Base-by-base conservation (phyloP, 73 alveolate genomes). In the Paramecium primaurelia region DNA sequence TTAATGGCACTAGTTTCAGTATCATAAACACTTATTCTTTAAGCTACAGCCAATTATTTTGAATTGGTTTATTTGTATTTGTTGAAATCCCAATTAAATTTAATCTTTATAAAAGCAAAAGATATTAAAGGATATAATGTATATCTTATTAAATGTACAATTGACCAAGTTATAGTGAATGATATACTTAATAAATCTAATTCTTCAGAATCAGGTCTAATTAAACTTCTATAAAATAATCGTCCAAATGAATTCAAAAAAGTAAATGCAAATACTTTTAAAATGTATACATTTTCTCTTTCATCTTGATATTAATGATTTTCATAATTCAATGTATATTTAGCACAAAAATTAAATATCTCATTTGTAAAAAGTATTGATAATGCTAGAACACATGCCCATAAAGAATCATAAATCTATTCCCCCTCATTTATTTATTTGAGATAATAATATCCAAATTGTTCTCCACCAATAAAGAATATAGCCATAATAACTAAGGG, bases 281-380 rank as follows among this genome's bases (percentile, higher is more conserved):
- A 4, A 11, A 75, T 16, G 9, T 38, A 38, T 3, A 38, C 68
- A 38, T 75, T 75, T 4, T 42, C 88, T 18, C 58, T 38, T 25
- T 75, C 88, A 34, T 75, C 88, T 75, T 75, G 20, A 75, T 36
- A 75, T 75, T 75, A 38, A 75, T 75, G 88, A 75, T 75, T 75
- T 75, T 75, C 88, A 42, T 75, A 75, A 38, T 9, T 20, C 10
- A 75, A 75, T 12, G 88, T 38, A 30, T 42, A n/a, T 36, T 30
- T 75, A 9, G 88, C 88, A 75, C 37, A 42, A 20, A 75, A 75
- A 75, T 75, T 75, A 42, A 75, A 75, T 3, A 75, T 75, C 10
- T 75, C 88, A 42, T 75, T 75, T 14, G 88, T 75, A 11, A 75
- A 2, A 14, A 25, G 18, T 6, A 75, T 42, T 6, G 47, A 36